These are phyloP conservation scores for Plasmodium falciparum DNA, from an alignment of 169 alveolate genomes.

Conservation along the genomic window DNA sequence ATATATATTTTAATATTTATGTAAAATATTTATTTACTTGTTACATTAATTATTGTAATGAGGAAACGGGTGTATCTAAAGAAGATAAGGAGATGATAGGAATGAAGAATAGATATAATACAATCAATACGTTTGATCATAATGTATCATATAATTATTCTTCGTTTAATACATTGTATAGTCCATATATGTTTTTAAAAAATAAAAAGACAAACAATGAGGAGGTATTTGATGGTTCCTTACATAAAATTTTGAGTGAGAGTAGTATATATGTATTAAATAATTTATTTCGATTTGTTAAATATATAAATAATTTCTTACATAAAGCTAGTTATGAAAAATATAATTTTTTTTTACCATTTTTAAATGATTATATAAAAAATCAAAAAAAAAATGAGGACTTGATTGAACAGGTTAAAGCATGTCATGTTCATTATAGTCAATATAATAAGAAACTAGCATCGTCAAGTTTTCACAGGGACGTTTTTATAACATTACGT, in stretches of 20 bases:
- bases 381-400: constrained; percentile 12
- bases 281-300: constrained; percentile 42
- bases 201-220: background rate
- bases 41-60: background rate
- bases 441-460: background rate
- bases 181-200: constrained; percentile 12
- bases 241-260: constrained; percentile 36
- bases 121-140: no score
- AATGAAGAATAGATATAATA: no score
- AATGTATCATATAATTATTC: background rate
- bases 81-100: background rate
- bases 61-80: background rate
- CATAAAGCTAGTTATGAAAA: constrained; percentile 24
- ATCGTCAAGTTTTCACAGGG: constrained; percentile 70
- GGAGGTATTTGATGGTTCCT: background rate
- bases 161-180: background rate
- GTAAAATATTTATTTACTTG: constrained; percentile 11
- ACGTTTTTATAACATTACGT: constrained; percentile 25
- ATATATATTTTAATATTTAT: constrained; percentile 34
- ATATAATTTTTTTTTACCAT: constrained; percentile 34
- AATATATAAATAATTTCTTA: constrained; percentile 56
- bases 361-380: constrained; percentile 10
- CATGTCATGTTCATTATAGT: constrained; percentile 8
- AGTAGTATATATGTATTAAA: constrained; percentile 42
- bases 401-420: constrained; percentile 36